phyloP scores from a whole-genome alignment of 768 basidiomycete genomes.

The Amanita rimosa region DNA sequence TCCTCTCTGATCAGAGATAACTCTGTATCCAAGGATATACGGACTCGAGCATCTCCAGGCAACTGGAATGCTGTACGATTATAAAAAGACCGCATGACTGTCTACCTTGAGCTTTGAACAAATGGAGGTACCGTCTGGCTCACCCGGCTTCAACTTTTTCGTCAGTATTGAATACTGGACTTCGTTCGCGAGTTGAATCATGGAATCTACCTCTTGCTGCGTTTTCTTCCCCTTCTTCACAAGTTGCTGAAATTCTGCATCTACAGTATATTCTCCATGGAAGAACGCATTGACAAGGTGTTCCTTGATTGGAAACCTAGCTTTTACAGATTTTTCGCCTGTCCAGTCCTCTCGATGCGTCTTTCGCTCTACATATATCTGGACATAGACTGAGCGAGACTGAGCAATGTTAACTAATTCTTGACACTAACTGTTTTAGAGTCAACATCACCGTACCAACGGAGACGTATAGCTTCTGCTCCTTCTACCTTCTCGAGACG shows the following conservation, averaged over 20 bases:
- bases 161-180: slow-evolving; percentile 87
- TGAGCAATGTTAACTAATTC: not conserved
- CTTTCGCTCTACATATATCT: slow-evolving; percentile 86
- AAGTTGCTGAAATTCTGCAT: slow-evolving; percentile 81
- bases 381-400: not conserved
- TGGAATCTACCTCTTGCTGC: slow-evolving; percentile 80
- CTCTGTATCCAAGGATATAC: slow-evolving; percentile 96
- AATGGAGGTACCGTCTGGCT: slow-evolving; percentile 13
- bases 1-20: slow-evolving; percentile 92
- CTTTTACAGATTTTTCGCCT: slow-evolving; percentile 97
- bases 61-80: slow-evolving; percentile 99
- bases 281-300: slow-evolving; percentile 88
- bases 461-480: slow-evolving; percentile 89
- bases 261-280: slow-evolving; percentile 84
- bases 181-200: slow-evolving; percentile 96
- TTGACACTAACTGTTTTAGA: slow-evolving; percentile 54
- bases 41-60: slow-evolving; percentile 96
- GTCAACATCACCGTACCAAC: slow-evolving; percentile 92
- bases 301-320: slow-evolving; percentile 92
- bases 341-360: slow-evolving; percentile 99
- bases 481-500: slow-evolving; percentile 98
- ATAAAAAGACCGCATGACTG: slow-evolving; percentile 96
- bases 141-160: slow-evolving; percentile 74
- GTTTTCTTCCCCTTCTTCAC: slow-evolving; percentile 88
- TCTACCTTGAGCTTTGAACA: not conserved